Evolutionary conservation across 306 rosid species (phyloP).

Genomic region (Castanea mollissima): DNA sequence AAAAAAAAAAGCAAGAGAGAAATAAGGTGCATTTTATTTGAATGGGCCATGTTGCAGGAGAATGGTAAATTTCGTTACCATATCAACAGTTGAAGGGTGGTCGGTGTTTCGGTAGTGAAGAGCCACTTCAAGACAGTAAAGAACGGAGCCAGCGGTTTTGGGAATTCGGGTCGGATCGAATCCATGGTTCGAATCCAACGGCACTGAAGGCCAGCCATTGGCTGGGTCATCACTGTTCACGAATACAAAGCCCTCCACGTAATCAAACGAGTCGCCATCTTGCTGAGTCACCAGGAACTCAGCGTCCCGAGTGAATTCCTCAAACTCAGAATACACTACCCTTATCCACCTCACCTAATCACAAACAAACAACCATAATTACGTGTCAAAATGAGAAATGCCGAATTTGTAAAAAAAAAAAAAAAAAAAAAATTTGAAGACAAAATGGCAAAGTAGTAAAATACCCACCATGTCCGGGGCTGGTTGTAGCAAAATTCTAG

Average conservation of each 20-base stretch:
- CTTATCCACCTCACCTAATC: slow-evolving; percentile 94
- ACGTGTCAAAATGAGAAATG: background rate
- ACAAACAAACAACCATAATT: background rate
- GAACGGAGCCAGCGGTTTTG: slow-evolving; percentile 55
- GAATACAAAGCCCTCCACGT: slow-evolving; percentile 93
- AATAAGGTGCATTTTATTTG: background rate
- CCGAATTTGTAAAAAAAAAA: background rate
- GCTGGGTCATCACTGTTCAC: slow-evolving; percentile 66
- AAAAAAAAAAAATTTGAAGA: background rate
- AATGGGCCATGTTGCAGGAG: background rate
- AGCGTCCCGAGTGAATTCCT: slow-evolving; percentile 63
- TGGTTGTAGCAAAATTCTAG: slow-evolving; percentile 61
- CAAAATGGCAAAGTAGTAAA: background rate
- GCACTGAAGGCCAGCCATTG: slow-evolving; percentile 75
- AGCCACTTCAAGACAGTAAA: slow-evolving; percentile 86
- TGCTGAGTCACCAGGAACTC: slow-evolving; percentile 63
- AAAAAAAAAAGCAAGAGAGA: background rate
- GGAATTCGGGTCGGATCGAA: slow-evolving; percentile 55
- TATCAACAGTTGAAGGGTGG: slow-evolving; percentile 46
- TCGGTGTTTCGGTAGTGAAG: slow-evolving; percentile 52
- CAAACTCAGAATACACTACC: slow-evolving; percentile 72
- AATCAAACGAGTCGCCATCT: slow-evolving; percentile 75
- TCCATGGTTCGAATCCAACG: slow-evolving; percentile 37
- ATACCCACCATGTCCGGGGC: slow-evolving; percentile 77
- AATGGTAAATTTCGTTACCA: slow-evolving; percentile 43